Percentiles rank a stretch among this genome's conserved stretches.
These are phyloP conservation scores for Inga oerstediana DNA, from an alignment of 306 rosid genomes.

Conservation along the genomic window DNA sequence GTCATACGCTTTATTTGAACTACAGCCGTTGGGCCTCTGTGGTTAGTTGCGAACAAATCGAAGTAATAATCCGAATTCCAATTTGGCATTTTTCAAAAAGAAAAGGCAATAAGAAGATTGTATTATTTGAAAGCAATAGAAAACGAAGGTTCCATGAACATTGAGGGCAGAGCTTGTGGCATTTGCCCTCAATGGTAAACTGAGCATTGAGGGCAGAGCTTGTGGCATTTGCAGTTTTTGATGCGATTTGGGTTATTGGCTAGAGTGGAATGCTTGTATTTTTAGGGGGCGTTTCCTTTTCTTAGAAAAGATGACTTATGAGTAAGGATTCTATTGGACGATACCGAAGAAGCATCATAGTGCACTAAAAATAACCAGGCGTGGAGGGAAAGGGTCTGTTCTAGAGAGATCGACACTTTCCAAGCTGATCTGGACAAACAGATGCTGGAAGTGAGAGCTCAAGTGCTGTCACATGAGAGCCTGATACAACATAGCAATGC, in stretches of 20 bases:
- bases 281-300: neutral
- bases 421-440: neutral
- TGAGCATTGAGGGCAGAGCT: too few relatives aligned
- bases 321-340: neutral
- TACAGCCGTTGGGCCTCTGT: neutral
- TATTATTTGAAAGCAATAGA: neutral
- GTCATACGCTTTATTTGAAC: neutral
- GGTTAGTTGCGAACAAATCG: neutral
- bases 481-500: neutral
- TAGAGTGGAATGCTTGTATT: neutral
- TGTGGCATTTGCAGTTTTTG: neutral
- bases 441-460: neutral
- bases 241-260: neutral
- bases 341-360: neutral
- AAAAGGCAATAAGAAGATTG: neutral
- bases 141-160: too few relatives aligned
- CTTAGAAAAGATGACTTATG: neutral
- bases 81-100: neutral
- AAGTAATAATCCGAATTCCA: neutral
- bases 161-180: neutral
- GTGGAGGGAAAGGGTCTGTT: neutral
- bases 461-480: neutral
- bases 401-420: neutral
- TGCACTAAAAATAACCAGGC: neutral
- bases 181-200: too few relatives aligned